Evolutionary conservation across 2,329 filamentous ascomycete species (phyloP), one percentile per base, ranked within the genome.

Genomic region (Aspergillus sp.): DNA sequence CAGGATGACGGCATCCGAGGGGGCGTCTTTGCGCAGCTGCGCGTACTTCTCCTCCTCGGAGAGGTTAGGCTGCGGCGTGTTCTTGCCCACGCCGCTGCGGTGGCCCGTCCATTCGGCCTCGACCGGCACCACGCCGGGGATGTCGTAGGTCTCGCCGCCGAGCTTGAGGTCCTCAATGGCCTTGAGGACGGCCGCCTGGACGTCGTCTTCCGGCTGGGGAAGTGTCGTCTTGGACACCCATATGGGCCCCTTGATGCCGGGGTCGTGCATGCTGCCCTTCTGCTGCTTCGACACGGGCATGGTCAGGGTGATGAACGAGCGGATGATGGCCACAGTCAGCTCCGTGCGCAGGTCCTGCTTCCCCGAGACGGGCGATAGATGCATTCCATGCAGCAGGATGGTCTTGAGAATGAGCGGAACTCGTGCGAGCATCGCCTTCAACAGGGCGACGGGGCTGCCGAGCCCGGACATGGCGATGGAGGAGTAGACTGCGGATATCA

Each of bases 261-360:
- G 81, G 49, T 88, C 87, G 52, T 78, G 82, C 42, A 82, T 73
- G 1, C 83, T 81, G n/a, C 82, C 62, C 40, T 73, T 76, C 71
- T 97, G 93, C 5, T 81, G 73, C 55, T 84, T 80, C 0, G 80
- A 76, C 20, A 95, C 72, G 21, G 83, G 77, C 14, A 71, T 74
- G 2, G 72, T 69, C 3, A 76, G 72, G 13, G 70, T 67, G 47
- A 90, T 68, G 50, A 91, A 76, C 0, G 82, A 82, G 17, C 89
- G 86, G n/a, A 96, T 69, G 14, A 94, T 74, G 21, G 84, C 81
- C 51, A 96, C 79, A 1, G 81, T 85, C 50, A 97, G 66, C 52
- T 88, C 87, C 13, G 88, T 93, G 47, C 81, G 81, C 3, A 96
- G 74, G 67, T 96, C 88, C 74, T 93, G 86, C 75, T 94, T 90